Percentiles rank a stretch among this genome's conserved stretches.
These are phyloP conservation scores for Fusarium tuaranense DNA, from an alignment of 2,329 filamentous ascomycete species.

Conservation along the genomic window DNA sequence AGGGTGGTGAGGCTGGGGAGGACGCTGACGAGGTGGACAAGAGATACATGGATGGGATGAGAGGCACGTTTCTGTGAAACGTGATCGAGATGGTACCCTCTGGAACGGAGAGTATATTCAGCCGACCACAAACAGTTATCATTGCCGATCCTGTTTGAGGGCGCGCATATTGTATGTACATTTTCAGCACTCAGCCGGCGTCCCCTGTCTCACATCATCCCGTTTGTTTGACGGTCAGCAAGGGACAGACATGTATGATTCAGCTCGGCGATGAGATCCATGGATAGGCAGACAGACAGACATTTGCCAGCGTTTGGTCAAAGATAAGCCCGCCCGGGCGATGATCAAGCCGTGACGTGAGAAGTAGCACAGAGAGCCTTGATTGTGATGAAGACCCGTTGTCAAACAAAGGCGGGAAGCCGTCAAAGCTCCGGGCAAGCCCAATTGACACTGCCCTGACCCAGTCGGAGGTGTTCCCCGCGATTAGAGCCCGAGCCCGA, in stretches of 20 bases:
- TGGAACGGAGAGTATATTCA: neutral
- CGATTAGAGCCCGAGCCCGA: constrained; percentile 7
- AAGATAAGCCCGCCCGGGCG: neutral
- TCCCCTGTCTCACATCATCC: constrained; percentile 36
- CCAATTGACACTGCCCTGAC: neutral
- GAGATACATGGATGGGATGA: constrained; percentile 32
- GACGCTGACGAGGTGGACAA: constrained; percentile 18
- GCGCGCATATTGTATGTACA: constrained; percentile 10
- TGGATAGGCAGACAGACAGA: neutral
- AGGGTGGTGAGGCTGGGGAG: constrained; percentile 1
- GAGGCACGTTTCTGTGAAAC: constrained; percentile 31
- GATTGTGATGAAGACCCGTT: neutral
- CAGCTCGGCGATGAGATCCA: constrained; percentile 2
- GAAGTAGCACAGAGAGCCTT: neutral
- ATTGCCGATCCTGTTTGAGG: neutral
- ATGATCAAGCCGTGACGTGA: constrained; percentile 38
- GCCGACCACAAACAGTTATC: neutral
- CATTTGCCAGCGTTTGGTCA: neutral
- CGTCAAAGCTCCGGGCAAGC: neutral
- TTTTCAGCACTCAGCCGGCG: constrained; percentile 6
- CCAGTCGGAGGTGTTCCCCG: constrained; percentile 18
- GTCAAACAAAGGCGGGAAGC: neutral
- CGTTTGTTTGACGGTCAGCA: constrained; percentile 33
- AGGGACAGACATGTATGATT: constrained; percentile 18
- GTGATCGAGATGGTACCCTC: constrained; percentile 26